Evolutionary conservation across 2,329 filamentous ascomycete genomes (phyloP).

Genomic region (Myrmaecium sp.): DNA sequence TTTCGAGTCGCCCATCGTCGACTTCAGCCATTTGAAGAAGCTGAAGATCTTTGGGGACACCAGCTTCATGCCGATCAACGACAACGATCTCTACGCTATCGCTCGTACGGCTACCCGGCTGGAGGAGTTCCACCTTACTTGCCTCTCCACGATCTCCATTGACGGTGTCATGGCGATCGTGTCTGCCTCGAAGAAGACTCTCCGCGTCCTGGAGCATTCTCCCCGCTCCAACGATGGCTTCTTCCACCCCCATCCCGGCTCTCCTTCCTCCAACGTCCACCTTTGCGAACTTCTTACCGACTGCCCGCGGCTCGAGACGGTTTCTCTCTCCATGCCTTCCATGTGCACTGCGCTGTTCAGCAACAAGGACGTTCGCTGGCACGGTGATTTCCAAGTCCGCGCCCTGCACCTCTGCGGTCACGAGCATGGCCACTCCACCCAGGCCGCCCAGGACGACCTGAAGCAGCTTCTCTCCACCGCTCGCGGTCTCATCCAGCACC

Average conservation of each 20-base stretch:
- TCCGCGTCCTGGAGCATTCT: constrained; percentile 35
- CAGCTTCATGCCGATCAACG: constrained; percentile 33
- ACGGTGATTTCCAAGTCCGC: constrained; percentile 32
- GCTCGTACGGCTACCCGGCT: constrained; percentile 33
- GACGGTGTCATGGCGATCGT: constrained; percentile 35
- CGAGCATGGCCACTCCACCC: constrained; percentile 18
- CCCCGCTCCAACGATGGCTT: constrained; percentile 35
- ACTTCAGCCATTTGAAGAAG: constrained; percentile 32
- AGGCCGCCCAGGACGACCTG: constrained; percentile 20
- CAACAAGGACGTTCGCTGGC: constrained; percentile 26
- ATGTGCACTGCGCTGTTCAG: constrained; percentile 31
- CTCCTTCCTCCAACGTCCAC: constrained; percentile 26
- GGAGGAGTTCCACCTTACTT: constrained; percentile 36
- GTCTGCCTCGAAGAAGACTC: constrained; percentile 29
- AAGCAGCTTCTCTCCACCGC: constrained; percentile 23
- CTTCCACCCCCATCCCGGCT: constrained; percentile 32
- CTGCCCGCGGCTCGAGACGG: constrained; percentile 29
- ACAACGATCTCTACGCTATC: constrained; percentile 32
- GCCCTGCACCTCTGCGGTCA: constrained; percentile 30
- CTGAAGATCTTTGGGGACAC: constrained; percentile 39
- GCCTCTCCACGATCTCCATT: constrained; percentile 35
- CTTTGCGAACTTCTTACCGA: constrained; percentile 30
- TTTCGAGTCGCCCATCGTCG: constrained; percentile 24
- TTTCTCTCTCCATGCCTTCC: constrained; percentile 31
- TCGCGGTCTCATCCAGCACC: constrained; percentile 22